Conservation (phyloP, 495 filamentous ascomycete genomes). For the Daldinia bambusicola region DNA sequence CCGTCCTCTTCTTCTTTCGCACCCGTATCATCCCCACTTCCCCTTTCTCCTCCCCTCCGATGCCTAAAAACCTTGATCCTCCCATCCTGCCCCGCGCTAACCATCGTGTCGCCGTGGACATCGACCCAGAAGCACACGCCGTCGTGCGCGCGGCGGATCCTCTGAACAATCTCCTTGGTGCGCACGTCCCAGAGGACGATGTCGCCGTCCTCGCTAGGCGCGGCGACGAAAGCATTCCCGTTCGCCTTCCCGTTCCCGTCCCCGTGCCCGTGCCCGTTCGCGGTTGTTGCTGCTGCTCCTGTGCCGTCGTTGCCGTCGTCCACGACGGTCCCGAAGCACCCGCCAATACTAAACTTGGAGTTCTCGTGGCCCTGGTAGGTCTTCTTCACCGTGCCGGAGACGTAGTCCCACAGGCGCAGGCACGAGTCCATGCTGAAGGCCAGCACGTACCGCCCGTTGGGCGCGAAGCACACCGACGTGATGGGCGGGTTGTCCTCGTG, state of each 20-base stretch:
- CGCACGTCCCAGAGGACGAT: conserved; percentile 90
- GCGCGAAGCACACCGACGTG: conserved; percentile 88
- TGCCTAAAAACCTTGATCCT: conserved; percentile 55
- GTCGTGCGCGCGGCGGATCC: conserved; percentile 71
- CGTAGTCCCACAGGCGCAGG: conserved; percentile 93
- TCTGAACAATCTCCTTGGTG: conserved; percentile 83
- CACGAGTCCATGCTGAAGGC: conserved; percentile 92
- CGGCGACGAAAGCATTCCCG: conserved; percentile 79
- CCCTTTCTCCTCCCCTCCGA: conserved; percentile 2
- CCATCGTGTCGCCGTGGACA: conserved; percentile 56
- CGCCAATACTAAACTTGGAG: conserved; percentile 80
- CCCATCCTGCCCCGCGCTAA: conserved; percentile 58
- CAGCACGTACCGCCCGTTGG: conserved; percentile 91
- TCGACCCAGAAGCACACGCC: conserved; percentile 90
- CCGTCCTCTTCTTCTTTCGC: not conserved
- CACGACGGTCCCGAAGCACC: conserved; percentile 78
- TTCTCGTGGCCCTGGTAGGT: conserved; percentile 96
- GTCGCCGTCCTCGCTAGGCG: conserved; percentile 86
- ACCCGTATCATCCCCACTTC: not conserved
- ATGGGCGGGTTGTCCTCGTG: conserved; percentile 96
- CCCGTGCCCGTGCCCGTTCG: too few species aligned
- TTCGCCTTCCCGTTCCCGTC: too few species aligned
- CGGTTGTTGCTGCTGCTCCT: too few species aligned
- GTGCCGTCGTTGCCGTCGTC: conserved; percentile 63
- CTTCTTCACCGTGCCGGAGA: conserved; percentile 85